phyloP scores from a whole-genome alignment of 2,329 filamentous ascomycete species.

The Penicillium hesseltinei region DNA sequence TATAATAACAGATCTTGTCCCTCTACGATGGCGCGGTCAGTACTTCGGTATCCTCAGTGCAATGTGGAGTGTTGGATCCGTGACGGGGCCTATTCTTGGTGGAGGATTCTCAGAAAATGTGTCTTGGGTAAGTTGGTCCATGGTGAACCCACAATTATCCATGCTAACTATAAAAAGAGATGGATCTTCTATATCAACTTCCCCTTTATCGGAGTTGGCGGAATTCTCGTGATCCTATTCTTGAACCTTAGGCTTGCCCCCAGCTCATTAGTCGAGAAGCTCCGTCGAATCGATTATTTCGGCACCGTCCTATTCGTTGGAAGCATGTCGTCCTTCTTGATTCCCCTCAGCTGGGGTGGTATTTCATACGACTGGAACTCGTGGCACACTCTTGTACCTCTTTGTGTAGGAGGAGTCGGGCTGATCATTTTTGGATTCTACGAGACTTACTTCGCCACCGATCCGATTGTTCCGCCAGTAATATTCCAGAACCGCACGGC shows the following conservation, averaged over 20 bases:
- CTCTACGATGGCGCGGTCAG: constrained; percentile 39
- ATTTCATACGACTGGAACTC: constrained; percentile 64
- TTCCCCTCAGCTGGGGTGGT: constrained; percentile 64
- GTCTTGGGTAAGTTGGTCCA: constrained; percentile 34
- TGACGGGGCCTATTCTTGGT: constrained; percentile 43
- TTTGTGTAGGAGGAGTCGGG: constrained; percentile 55
- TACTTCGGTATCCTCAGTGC: constrained; percentile 42
- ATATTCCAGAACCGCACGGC: constrained; percentile 49
- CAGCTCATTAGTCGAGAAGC: constrained; percentile 48
- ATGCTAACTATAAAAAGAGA: constrained; percentile 16
- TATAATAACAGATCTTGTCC: constrained; percentile 46
- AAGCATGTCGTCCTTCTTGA: constrained; percentile 58
- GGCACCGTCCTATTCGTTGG: constrained; percentile 62
- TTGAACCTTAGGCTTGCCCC: constrained; percentile 52
- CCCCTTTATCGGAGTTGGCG: constrained; percentile 33
- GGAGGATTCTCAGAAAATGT: constrained; percentile 42
- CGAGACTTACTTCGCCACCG: constrained; percentile 51
- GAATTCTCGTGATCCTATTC: constrained; percentile 44
- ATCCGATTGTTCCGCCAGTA: constrained; percentile 50
- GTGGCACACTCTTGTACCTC: constrained; percentile 61
- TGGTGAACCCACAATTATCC: neutral
- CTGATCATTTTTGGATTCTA: constrained; percentile 55
- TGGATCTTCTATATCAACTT: constrained; percentile 43
- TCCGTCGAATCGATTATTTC: constrained; percentile 60
- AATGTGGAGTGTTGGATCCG: constrained; percentile 43